These are phyloP conservation scores for Saccharum hybrid DNA, from an alignment of 202 grass and related monocot species.

Conservation along the genomic window DNA sequence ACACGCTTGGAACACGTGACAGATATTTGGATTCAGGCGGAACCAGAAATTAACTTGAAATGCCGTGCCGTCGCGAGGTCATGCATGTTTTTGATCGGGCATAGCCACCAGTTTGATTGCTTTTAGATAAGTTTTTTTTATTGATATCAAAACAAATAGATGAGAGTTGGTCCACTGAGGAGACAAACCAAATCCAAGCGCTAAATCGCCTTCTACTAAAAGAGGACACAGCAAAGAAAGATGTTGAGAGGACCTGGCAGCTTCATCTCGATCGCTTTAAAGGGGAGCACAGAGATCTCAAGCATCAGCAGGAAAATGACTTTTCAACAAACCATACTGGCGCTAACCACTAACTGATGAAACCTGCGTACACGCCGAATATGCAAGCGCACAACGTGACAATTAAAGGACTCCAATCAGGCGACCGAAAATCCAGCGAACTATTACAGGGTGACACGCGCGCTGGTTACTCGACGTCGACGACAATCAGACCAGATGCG, in stretches of 20 bases:
- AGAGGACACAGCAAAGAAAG: background rate
- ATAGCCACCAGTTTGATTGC: too few relatives aligned
- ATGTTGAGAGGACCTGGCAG: background rate
- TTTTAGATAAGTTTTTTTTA: too few relatives aligned
- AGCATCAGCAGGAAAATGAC: conserved; percentile 38
- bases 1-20: too few relatives aligned
- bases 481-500: background rate
- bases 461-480: background rate
- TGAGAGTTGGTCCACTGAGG: too few relatives aligned
- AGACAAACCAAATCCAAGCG: background rate
- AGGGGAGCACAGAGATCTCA: conserved; percentile 10
- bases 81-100: too few relatives aligned
- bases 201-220: background rate
- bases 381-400: background rate
- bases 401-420: background rate
- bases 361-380: background rate
- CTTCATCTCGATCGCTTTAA: background rate
- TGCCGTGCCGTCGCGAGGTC: too few relatives aligned
- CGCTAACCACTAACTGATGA: background rate
- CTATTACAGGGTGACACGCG: background rate
- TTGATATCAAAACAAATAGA: too few relatives aligned
- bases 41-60: too few relatives aligned
- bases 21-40: too few relatives aligned
- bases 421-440: background rate
- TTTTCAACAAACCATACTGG: conserved; percentile 10